These are phyloP conservation scores for Pisolithus sp. DNA, from an alignment of 768 basidiomycete genomes.

Conservation along the genomic window DNA sequence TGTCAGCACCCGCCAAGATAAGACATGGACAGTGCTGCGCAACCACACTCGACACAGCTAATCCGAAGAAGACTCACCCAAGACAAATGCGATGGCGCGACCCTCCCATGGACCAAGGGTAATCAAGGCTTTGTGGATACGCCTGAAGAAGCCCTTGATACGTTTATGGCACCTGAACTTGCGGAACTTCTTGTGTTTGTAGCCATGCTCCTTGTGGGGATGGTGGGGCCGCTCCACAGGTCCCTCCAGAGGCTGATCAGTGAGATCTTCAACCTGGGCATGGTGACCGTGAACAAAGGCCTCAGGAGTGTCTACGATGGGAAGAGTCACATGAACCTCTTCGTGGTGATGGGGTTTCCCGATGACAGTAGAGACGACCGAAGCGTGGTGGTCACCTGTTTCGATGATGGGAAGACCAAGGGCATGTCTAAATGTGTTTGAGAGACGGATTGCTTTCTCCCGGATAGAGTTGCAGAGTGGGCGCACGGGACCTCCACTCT, in stretches of 20 bases:
- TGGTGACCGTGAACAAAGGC: constrained; percentile 2
- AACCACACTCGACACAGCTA: background rate
- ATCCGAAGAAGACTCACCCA: constrained; percentile 50
- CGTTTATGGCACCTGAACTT: constrained; percentile 8
- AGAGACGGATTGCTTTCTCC: constrained; percentile 45
- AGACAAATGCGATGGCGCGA: constrained; percentile 73
- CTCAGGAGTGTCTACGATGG: constrained; percentile 21
- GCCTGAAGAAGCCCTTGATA: constrained; percentile 40
- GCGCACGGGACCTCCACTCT: constrained; percentile 8
- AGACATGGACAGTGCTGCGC: background rate
- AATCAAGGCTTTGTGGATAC: constrained; percentile 61
- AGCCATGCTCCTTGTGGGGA: constrained; percentile 11
- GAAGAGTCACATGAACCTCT: constrained; percentile 23
- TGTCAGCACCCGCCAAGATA: background rate
- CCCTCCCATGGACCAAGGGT: constrained; percentile 79
- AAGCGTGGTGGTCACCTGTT: background rate
- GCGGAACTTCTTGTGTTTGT: constrained; percentile 22
- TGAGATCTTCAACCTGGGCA: constrained; percentile 3
- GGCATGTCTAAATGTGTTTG: constrained; percentile 49
- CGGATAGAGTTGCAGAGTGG: constrained; percentile 34
- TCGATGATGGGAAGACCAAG: constrained; percentile 50
- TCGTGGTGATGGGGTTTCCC: background rate
- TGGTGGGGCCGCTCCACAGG: background rate
- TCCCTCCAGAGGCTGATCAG: constrained; percentile 1
- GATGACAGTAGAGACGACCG: background rate